A percentile compares a stretch with the other conserved stretches of the same genome.
phyloP scores from a whole-genome alignment of 148 eudicot species.

The Vaccinium corymbosum region DNA sequence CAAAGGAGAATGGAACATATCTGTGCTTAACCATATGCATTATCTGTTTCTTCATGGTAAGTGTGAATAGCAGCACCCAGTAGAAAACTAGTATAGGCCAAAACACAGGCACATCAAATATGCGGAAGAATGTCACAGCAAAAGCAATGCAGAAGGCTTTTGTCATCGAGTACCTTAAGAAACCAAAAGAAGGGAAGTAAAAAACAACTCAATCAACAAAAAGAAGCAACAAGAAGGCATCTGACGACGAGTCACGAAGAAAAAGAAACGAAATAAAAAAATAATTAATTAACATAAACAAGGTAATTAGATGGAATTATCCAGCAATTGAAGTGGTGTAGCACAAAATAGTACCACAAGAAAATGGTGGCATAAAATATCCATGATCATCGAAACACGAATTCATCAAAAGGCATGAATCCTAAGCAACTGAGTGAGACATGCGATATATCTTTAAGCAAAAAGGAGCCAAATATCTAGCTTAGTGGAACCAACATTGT shows the following conservation, averaged over 20 bases:
- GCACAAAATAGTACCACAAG: not conserved
- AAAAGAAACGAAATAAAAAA: too few species aligned
- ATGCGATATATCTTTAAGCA: not conserved
- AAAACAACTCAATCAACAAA: not conserved
- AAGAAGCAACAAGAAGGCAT: not conserved
- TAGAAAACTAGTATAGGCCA: constrained; percentile 65
- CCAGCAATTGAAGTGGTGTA: not conserved
- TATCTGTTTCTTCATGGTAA: constrained; percentile 64
- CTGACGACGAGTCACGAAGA: not conserved
- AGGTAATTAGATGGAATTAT: not conserved
- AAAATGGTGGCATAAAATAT: not conserved
- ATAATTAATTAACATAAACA: not conserved
- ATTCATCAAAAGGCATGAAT: not conserved
- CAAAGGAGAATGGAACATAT: constrained; percentile 58
- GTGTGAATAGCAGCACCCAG: constrained; percentile 57
- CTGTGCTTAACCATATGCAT: constrained; percentile 59
- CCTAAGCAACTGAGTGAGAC: not conserved
- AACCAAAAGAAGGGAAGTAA: not conserved
- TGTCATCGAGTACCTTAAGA: constrained; percentile 52
- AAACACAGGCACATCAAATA: constrained; percentile 63
- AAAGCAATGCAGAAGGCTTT: constrained; percentile 60
- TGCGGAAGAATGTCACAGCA: constrained; percentile 42
- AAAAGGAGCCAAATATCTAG: not conserved
- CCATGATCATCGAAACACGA: not conserved
- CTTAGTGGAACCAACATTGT: not conserved